These are phyloP conservation scores for Triticum monococcum DNA, from an alignment of 176 grass and related monocot species.

Conservation along the genomic window DNA sequence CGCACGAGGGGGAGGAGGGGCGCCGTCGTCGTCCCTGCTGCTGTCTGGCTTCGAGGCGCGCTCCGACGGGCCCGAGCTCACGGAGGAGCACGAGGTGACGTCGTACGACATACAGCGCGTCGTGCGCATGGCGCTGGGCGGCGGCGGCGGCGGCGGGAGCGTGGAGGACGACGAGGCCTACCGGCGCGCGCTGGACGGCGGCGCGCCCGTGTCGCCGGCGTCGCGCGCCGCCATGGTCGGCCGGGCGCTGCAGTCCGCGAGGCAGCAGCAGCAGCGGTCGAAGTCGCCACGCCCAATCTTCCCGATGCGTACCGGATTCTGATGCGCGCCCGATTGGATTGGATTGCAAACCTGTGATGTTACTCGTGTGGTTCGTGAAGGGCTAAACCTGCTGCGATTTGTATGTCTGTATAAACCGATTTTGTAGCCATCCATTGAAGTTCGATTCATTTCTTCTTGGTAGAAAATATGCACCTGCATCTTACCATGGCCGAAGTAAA, in stretches of 20 bases:
- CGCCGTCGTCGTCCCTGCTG: not conserved
- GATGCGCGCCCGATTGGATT: constrained; percentile 3
- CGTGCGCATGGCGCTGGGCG: not conserved
- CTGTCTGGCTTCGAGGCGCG: constrained; percentile 3
- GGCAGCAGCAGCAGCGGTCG: not conserved
- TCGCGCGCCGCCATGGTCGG: not conserved
- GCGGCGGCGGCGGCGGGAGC: not conserved
- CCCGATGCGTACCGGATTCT: not conserved
- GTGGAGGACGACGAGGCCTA: constrained; percentile 21
- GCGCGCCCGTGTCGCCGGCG: not conserved
- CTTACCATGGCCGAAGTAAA: too few relatives aligned
- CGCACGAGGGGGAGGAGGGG: not conserved
- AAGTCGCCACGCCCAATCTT: not conserved
- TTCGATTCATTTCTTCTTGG: not conserved
- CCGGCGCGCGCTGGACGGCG: not conserved
- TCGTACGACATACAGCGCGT: not conserved
- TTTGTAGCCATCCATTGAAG: not conserved
- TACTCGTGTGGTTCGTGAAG: not conserved
- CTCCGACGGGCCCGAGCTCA: constrained; percentile 27
- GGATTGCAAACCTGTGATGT: not conserved
- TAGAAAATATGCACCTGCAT: too few relatives aligned
- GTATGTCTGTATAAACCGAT: not conserved
- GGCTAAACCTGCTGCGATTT: too few relatives aligned
- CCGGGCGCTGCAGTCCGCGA: not conserved
- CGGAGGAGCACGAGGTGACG: constrained; percentile 21